These are phyloP conservation scores for Phyllosticta citribraziliensis DNA, from an alignment of 2,329 filamentous ascomycete genomes.

Conservation along the genomic window DNA sequence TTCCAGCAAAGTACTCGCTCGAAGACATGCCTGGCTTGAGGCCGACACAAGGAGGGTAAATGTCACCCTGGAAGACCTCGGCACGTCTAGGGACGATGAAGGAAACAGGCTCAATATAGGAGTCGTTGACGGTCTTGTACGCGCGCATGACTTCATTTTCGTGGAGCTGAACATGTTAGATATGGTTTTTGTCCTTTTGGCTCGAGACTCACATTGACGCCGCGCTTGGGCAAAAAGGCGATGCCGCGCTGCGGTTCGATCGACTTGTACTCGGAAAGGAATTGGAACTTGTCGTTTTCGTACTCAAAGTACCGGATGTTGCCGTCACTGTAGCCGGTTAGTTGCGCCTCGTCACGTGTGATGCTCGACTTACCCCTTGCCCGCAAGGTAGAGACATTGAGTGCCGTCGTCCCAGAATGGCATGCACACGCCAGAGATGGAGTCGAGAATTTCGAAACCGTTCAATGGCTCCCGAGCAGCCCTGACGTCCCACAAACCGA, in stretches of 20 bases:
- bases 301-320: slow-evolving; percentile 99
- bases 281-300: slow-evolving; percentile 98
- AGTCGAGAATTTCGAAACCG: slow-evolving; percentile 83
- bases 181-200: neutral
- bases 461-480: slow-evolving; percentile 71
- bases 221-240: slow-evolving; percentile 88
- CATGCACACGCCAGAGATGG: slow-evolving; percentile 96
- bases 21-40: slow-evolving; percentile 70
- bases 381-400: slow-evolving; percentile 89
- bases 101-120: slow-evolving; percentile 90
- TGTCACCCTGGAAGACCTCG: slow-evolving; percentile 93
- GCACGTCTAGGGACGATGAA: slow-evolving; percentile 93
- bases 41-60: slow-evolving; percentile 80
- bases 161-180: slow-evolving; percentile 51
- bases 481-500: slow-evolving; percentile 91
- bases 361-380: slow-evolving; percentile 66
- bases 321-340: slow-evolving; percentile 57
- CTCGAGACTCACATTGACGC: slow-evolving; percentile 62
- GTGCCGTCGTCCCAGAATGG: slow-evolving; percentile 99
- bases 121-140: slow-evolving; percentile 94
- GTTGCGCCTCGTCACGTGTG: neutral
- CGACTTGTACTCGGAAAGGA: slow-evolving; percentile 95
- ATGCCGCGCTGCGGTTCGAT: slow-evolving; percentile 86
- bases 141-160: slow-evolving; percentile 94
- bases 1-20: slow-evolving; percentile 77